A percentile compares a stretch with the other conserved stretches of the same genome.
These are phyloP conservation scores for Oropetium thomaeum DNA, from an alignment of 176 grass and related monocot genomes.

Conservation along the genomic window DNA sequence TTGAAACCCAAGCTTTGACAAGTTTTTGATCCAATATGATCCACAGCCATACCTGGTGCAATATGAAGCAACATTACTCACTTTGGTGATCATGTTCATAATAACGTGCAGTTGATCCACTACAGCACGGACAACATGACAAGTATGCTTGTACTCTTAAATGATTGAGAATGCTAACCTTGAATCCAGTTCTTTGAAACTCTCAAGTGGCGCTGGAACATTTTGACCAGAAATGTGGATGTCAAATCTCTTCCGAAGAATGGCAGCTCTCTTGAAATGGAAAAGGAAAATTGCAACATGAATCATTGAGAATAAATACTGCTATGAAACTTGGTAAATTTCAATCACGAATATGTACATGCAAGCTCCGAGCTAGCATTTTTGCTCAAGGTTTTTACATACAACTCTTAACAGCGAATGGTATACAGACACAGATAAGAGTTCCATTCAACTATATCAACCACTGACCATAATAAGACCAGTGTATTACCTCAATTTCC, in stretches of 20 bases:
- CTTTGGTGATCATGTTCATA: background rate
- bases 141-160: background rate
- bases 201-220: slow-evolving; percentile 70
- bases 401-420: background rate
- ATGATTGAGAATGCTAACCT: slow-evolving; percentile 46
- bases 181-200: slow-evolving; percentile 70
- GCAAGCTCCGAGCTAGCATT: background rate
- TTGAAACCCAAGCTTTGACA: slow-evolving; percentile 68
- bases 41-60: slow-evolving; percentile 66
- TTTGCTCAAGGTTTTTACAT: background rate
- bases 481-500: slow-evolving; percentile 71
- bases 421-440: background rate
- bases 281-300: background rate
- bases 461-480: background rate
- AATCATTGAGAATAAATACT: background rate
- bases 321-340: background rate
- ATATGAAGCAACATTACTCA: background rate
- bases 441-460: background rate
- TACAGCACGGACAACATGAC: background rate
- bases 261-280: slow-evolving; percentile 53
- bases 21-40: slow-evolving; percentile 62
- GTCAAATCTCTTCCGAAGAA: slow-evolving; percentile 71
- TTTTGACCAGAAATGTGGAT: slow-evolving; percentile 90
- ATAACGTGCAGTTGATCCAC: background rate
- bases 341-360: background rate